phyloP scores from a whole-genome alignment of 2,329 filamentous ascomycete genomes.

The Nigrograna mackinnonii region DNA sequence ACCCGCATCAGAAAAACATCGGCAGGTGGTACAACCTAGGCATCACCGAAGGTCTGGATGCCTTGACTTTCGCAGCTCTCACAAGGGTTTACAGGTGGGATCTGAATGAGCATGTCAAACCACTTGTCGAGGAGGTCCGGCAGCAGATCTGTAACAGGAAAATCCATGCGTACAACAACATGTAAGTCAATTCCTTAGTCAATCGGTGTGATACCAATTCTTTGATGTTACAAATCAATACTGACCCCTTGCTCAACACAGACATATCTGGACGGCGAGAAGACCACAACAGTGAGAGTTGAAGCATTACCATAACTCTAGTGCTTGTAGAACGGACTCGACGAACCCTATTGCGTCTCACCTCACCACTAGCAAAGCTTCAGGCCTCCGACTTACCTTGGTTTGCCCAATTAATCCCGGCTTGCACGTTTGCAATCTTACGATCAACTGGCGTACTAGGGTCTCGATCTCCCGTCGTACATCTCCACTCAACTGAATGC shows the following conservation, averaged over 20 bases:
- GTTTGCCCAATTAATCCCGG: background rate
- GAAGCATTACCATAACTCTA: conserved; percentile 4
- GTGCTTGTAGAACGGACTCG: no score
- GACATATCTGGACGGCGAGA: conserved; percentile 53
- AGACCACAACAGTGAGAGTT: conserved; percentile 44
- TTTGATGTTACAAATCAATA: conserved; percentile 20
- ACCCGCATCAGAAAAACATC: conserved; percentile 67
- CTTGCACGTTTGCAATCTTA: background rate
- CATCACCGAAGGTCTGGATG: conserved; percentile 72
- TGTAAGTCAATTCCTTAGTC: conserved; percentile 60
- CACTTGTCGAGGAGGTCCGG: conserved; percentile 65
- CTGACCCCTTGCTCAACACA: conserved; percentile 37
- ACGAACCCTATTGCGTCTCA: conserved; percentile 2
- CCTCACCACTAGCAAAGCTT: conserved; percentile 2
- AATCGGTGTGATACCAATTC: conserved; percentile 23
- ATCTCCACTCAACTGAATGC: no score
- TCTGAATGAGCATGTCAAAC: conserved; percentile 61
- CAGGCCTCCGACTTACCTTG: background rate
- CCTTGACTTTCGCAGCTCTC: conserved; percentile 74
- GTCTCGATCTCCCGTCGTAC: no score
- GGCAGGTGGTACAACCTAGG: conserved; percentile 85
- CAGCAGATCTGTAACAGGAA: conserved; percentile 70
- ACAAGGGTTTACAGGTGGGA: conserved; percentile 66
- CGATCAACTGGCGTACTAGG: background rate
- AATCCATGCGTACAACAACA: conserved; percentile 72